phyloP scores from a whole-genome alignment of 768 basidiomycete genomes.

The Kockovaella imperatae region DNA sequence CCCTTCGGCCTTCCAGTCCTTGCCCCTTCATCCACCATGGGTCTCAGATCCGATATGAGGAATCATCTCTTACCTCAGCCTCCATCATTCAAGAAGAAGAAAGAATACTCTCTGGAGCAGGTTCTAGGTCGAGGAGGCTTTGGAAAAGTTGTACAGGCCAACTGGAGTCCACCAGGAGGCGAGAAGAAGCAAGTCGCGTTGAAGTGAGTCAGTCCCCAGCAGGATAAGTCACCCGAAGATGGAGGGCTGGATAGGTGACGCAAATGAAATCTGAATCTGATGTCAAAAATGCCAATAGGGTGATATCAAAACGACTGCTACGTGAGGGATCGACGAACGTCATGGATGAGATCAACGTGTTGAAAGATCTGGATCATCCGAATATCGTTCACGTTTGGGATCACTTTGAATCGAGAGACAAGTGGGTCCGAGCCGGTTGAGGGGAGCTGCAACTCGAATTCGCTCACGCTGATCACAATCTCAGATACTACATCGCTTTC shows the following conservation, averaged over 20 bases:
- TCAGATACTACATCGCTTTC: constrained; percentile 81
- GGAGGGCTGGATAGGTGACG: constrained; percentile 13
- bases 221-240: too few relatives aligned
- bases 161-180: constrained; percentile 42
- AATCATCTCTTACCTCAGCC: constrained; percentile 65
- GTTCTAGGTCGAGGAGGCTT: constrained; percentile 72
- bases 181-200: constrained; percentile 38
- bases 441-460: background rate
- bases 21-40: constrained; percentile 7
- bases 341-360: constrained; percentile 85
- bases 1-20: background rate
- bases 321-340: constrained; percentile 78
- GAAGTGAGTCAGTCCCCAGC: constrained; percentile 41
- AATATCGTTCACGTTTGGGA: constrained; percentile 63
- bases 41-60: constrained; percentile 24
- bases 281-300: constrained; percentile 62
- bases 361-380: constrained; percentile 80
- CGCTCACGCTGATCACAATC: background rate
- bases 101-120: constrained; percentile 46
- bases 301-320: constrained; percentile 91
- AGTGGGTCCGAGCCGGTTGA: constrained; percentile 39
- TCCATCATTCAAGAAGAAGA: constrained; percentile 78
- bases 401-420: constrained; percentile 79
- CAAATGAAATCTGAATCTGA: constrained; percentile 52
- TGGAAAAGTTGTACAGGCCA: constrained; percentile 74